Percentiles rank a stretch among this genome's conserved stretches.
These are phyloP conservation scores for Dalbergia cochinchinensis DNA, from an alignment of 306 rosid genomes.

Conservation along the genomic window DNA sequence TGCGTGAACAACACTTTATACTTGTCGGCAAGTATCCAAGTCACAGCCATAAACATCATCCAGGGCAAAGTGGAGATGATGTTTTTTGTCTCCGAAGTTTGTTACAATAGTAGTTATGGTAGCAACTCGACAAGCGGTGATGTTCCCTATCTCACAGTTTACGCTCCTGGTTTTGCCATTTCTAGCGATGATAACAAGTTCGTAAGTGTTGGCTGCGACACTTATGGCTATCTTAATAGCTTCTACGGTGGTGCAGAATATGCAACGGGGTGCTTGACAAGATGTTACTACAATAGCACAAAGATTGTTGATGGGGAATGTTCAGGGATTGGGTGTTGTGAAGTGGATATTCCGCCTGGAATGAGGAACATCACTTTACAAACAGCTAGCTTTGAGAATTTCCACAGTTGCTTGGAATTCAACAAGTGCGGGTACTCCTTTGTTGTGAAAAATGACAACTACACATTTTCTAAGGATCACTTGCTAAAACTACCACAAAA, in stretches of 20 bases:
- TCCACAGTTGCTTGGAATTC: background rate
- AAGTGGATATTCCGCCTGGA: slow-evolving; percentile 22
- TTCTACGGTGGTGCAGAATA: background rate
- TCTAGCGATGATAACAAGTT: slow-evolving; percentile 29
- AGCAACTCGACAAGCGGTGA: fast-evolving
- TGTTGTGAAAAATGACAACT: slow-evolving; percentile 28
- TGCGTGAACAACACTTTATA: background rate
- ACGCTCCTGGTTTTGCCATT: background rate
- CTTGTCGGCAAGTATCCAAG: background rate
- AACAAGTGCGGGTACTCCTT: slow-evolving; percentile 23
- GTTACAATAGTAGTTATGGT: background rate
- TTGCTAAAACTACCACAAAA: background rate
- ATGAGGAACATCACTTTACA: background rate
- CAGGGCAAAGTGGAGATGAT: background rate
- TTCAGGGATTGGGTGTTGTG: slow-evolving; percentile 37
- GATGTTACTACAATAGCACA: background rate
- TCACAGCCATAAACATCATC: background rate
- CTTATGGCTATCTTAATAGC: slow-evolving; percentile 1
- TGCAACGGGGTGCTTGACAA: slow-evolving; percentile 13
- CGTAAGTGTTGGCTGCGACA: slow-evolving; percentile 36
- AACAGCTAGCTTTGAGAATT: background rate
- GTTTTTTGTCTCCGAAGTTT: background rate
- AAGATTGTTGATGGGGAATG: background rate
- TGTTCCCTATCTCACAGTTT: background rate
- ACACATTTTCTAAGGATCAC: slow-evolving; percentile 3